phyloP scores from a whole-genome alignment of 2,329 filamentous ascomycete species.

The Ceratocystis papillata region DNA sequence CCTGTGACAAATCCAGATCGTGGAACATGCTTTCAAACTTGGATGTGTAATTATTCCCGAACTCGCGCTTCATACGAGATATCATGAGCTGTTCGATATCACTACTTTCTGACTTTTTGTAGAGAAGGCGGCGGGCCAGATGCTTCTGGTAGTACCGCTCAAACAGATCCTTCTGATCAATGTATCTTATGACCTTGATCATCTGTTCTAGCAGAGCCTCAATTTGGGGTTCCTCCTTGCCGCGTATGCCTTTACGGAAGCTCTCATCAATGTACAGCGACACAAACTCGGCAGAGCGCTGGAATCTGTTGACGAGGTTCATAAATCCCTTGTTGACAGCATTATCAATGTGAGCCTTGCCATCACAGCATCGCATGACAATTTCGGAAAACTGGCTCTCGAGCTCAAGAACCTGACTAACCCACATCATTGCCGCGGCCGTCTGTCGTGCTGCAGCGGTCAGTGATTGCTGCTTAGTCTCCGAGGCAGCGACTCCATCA shows the following conservation, averaged over 20 bases:
- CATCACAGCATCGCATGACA: conserved; percentile 59
- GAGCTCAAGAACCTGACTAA: conserved; percentile 73
- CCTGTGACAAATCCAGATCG: conserved; percentile 80
- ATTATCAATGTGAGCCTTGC: conserved; percentile 67
- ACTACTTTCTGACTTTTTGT: conserved; percentile 79
- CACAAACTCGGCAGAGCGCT: conserved; percentile 77
- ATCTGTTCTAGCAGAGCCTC: conserved; percentile 79
- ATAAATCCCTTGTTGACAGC: conserved; percentile 78
- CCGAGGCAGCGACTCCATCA: conserved; percentile 33
- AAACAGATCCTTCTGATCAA: conserved; percentile 87
- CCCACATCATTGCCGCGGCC: conserved; percentile 82
- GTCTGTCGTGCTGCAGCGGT: conserved; percentile 63
- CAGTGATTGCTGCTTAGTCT: conserved; percentile 25
- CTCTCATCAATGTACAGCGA: conserved; percentile 96
- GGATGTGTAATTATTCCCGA: conserved; percentile 84
- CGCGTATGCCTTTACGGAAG: conserved; percentile 84
- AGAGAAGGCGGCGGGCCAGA: conserved; percentile 72
- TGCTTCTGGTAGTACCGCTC: conserved; percentile 98
- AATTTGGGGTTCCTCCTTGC: conserved; percentile 78
- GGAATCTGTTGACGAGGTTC: conserved; percentile 87
- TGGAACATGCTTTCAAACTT: conserved; percentile 98
- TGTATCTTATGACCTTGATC: conserved; percentile 74
- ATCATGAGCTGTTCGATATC: conserved; percentile 96
- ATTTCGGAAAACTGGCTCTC: conserved; percentile 86
- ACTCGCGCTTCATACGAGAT: conserved; percentile 89